A percentile compares a stretch with the other conserved stretches of the same genome.
phyloP scores from a whole-genome alignment of 495 filamentous ascomycete species.

The Glonium stellatum region DNA sequence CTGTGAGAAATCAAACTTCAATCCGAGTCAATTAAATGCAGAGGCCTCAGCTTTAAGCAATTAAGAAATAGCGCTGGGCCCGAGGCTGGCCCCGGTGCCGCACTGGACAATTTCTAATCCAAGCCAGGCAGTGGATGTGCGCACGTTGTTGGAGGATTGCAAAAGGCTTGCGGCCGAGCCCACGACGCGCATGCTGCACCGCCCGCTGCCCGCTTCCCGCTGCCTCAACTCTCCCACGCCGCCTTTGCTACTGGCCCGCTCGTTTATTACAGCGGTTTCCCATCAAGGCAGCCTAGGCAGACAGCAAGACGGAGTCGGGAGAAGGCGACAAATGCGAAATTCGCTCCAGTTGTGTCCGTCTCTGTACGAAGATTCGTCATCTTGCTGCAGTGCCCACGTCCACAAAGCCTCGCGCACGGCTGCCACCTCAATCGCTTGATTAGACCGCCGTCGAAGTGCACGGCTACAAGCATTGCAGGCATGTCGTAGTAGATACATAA shows the following conservation, averaged over 20 bases:
- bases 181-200: constrained; percentile 9
- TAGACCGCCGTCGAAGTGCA: not conserved
- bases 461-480: not conserved
- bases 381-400: not conserved
- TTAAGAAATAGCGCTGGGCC: too few species aligned
- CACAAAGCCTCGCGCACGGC: not conserved
- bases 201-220: not conserved
- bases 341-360: not conserved
- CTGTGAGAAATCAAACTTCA: too few species aligned
- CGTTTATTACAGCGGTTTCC: not conserved
- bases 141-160: too few species aligned
- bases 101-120: too few species aligned
- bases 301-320: not conserved
- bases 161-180: constrained; percentile 8
- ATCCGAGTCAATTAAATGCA: too few species aligned
- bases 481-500: too few species aligned
- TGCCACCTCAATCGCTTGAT: not conserved
- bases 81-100: too few species aligned
- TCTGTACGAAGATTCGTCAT: not conserved
- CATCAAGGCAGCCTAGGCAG: not conserved
- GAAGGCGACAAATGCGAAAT: not conserved
- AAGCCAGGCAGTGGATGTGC: too few species aligned
- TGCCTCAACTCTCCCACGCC: not conserved
- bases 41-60: too few species aligned
- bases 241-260: not conserved